Conservation (phyloP, 805 yeast species). For the Kockiozyma suomiensis region DNA sequence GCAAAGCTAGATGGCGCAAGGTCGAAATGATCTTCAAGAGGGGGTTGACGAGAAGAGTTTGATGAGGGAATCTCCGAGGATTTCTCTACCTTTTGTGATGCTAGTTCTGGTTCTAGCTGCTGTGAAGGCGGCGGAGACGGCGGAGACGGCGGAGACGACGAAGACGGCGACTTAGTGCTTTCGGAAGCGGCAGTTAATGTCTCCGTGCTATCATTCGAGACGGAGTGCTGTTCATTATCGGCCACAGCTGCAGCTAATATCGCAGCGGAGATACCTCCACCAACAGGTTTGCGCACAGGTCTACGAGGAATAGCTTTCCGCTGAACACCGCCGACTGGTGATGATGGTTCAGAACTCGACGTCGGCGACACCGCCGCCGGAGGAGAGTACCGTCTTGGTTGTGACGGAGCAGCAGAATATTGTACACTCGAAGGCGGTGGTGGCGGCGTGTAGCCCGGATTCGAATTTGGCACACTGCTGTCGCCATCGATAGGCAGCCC, state of each 20-base stretch:
- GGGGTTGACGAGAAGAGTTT: background rate
- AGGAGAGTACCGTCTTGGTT: constrained; percentile 11
- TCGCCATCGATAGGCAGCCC: background rate
- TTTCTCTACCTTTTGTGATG: no score
- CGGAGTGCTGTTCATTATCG: background rate
- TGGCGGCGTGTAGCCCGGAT: constrained; percentile 5
- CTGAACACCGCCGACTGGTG: constrained; percentile 3
- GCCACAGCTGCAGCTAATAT: background rate
- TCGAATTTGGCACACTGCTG: background rate
- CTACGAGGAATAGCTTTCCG: constrained; percentile 9
- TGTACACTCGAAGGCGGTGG: constrained; percentile 18
- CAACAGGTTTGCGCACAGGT: constrained; percentile 15
- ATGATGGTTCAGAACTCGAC: background rate
- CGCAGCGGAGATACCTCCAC: background rate
- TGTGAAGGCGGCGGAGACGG: no score
- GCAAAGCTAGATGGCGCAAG: constrained; percentile 20
- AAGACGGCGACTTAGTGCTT: no score
- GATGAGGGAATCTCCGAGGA: background rate
- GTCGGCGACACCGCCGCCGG: constrained; percentile 5
- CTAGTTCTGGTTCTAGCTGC: no score
- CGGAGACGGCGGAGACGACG: no score
- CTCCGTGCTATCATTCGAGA: background rate
- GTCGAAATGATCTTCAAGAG: constrained; percentile 8
- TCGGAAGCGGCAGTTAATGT: background rate
- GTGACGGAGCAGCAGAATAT: constrained; percentile 14